These are phyloP conservation scores for Sphagnum tenellum DNA, from an alignment of 225 moss, liverwort and hornwort genomes.

Conservation along the genomic window DNA sequence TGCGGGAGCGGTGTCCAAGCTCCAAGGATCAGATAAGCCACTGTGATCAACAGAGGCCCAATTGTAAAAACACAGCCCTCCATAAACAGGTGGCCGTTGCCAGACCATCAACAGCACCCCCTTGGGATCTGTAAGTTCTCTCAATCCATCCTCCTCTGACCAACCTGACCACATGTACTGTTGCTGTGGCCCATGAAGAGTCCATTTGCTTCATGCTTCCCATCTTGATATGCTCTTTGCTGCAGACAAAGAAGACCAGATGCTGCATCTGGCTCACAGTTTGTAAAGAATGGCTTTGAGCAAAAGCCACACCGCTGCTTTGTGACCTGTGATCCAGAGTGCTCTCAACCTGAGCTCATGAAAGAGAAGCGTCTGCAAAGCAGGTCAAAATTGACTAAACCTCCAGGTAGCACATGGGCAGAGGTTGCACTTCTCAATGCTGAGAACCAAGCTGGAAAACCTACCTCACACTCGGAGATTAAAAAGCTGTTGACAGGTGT, in stretches of 20 bases:
- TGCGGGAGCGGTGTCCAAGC: too few relatives aligned
- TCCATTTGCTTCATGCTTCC: too few relatives aligned
- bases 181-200: too few relatives aligned
- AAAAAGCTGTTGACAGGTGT: slow-evolving; percentile 42
- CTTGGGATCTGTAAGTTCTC: slow-evolving; percentile 27
- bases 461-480: slow-evolving; percentile 22
- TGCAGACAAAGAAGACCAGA: slow-evolving; percentile 23
- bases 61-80: slow-evolving; percentile 16
- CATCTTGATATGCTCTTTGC: neutral
- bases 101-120: slow-evolving; percentile 13
- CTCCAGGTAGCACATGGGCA: slow-evolving; percentile 10
- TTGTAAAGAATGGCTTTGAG: slow-evolving; percentile 10
- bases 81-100: slow-evolving; percentile 19
- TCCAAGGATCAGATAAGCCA: slow-evolving; percentile 1
- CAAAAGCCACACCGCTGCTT: slow-evolving; percentile 11
- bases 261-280: slow-evolving; percentile 11
- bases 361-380: slow-evolving; percentile 7
- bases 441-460: slow-evolving; percentile 11
- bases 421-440: slow-evolving; percentile 21
- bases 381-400: slow-evolving; percentile 7
- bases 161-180: too few relatives aligned
- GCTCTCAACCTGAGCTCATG: slow-evolving; percentile 6
- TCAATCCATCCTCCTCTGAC: too few relatives aligned
- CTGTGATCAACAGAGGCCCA: slow-evolving; percentile 28
- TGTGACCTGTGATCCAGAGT: slow-evolving; percentile 27